Evolutionary conservation across 768 basidiomycete species (phyloP).

Genomic region (Trametes punicea): DNA sequence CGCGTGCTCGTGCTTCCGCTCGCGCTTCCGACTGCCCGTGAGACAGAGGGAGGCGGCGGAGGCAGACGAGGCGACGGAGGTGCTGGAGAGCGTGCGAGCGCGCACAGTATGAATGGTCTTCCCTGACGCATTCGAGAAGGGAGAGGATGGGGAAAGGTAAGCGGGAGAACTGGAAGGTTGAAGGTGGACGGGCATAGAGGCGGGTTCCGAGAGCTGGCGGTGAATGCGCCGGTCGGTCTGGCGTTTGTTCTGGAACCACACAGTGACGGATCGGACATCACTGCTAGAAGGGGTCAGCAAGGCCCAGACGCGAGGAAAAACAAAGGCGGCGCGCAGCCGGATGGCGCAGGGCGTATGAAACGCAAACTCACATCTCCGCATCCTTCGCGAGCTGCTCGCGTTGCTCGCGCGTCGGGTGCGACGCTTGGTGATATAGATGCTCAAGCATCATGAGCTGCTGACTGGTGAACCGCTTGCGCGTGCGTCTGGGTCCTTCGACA

Average conservation of each 20-base stretch:
- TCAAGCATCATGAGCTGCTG: slow-evolving; percentile 70
- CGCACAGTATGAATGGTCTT: slow-evolving; percentile 19
- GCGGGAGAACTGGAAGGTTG: slow-evolving; percentile 2
- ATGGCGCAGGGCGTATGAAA: not conserved
- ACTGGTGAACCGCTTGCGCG: slow-evolving; percentile 68
- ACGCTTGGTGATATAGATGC: slow-evolving; percentile 66
- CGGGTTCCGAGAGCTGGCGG: slow-evolving; percentile 13
- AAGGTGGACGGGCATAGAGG: not conserved
- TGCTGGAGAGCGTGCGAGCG: slow-evolving; percentile 9
- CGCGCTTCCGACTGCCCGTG: too few species aligned
- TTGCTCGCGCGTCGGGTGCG: slow-evolving; percentile 73
- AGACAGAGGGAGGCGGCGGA: not conserved
- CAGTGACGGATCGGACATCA: slow-evolving; percentile 31
- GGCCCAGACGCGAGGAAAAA: not conserved
- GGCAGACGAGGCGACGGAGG: not conserved
- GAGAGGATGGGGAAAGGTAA: slow-evolving; percentile 11
- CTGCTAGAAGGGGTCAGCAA: slow-evolving; percentile 7
- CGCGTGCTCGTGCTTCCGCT: slow-evolving; percentile 1
- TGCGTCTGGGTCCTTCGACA: slow-evolving; percentile 36
- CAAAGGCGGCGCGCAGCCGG: not conserved
- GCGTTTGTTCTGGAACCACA: slow-evolving; percentile 38
- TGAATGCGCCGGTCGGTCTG: slow-evolving; percentile 32
- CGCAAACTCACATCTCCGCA: slow-evolving; percentile 56
- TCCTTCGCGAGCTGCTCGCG: slow-evolving; percentile 60
- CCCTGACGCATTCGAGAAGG: slow-evolving; percentile 17